These are phyloP conservation scores for Lupinus albus DNA, from an alignment of 306 rosid species.

Conservation along the genomic window DNA sequence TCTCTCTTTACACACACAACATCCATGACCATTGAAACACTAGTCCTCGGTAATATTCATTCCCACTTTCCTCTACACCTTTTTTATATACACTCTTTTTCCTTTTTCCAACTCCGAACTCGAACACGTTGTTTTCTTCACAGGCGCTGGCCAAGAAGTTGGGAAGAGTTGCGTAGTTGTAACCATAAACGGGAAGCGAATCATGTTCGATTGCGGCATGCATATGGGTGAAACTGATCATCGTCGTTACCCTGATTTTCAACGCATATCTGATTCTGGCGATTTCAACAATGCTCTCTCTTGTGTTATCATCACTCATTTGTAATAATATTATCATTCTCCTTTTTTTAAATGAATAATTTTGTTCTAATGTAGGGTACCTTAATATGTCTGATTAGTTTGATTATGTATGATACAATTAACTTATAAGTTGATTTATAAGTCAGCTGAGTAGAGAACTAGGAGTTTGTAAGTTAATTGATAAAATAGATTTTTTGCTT, in stretches of 20 bases:
- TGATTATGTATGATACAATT: too few species aligned
- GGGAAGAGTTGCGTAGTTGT: slow-evolving; percentile 94
- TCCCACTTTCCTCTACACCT: not conserved
- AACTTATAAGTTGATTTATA: too few species aligned
- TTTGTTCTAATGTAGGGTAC: too few species aligned
- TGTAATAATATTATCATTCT: slow-evolving; percentile 41
- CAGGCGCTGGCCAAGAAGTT: slow-evolving; percentile 97
- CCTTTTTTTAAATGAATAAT: too few species aligned
- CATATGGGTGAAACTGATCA: slow-evolving; percentile 74
- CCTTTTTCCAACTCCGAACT: not conserved
- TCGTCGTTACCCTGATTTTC: slow-evolving; percentile 81
- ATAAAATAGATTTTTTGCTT: too few species aligned
- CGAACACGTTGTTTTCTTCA: not conserved
- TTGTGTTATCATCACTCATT: slow-evolving; percentile 88
- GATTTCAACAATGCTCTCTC: slow-evolving; percentile 55
- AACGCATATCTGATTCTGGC: slow-evolving; percentile 51
- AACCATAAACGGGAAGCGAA: slow-evolving; percentile 78
- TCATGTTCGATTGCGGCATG: slow-evolving; percentile 98
- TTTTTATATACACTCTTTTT: not conserved
- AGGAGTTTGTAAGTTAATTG: too few species aligned
- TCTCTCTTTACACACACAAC: too few species aligned
- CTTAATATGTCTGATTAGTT: too few species aligned
- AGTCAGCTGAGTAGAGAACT: too few species aligned
- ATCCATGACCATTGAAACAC: slow-evolving; percentile 66
- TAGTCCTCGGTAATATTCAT: slow-evolving; percentile 58